Percentiles rank a stretch among this genome's conserved stretches.
These are phyloP conservation scores for Agaricus subrufescens DNA, from an alignment of 768 basidiomycete species.

Conservation along the genomic window DNA sequence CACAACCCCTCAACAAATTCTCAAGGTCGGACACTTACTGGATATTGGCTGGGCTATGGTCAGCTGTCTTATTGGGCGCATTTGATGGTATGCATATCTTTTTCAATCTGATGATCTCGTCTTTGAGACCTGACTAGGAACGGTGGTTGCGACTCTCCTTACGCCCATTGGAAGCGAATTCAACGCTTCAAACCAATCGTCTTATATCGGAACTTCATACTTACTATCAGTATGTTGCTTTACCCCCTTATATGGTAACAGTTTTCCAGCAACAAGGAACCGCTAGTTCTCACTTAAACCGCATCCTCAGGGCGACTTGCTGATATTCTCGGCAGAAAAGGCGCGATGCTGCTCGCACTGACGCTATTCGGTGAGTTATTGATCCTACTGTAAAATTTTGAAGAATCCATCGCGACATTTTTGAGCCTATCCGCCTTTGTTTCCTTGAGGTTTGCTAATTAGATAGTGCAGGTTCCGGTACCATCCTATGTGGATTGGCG, in stretches of 20 bases:
- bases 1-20: conserved; percentile 36
- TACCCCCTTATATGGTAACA: conserved; percentile 79
- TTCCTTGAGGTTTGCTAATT: conserved; percentile 9
- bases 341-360: conserved; percentile 82
- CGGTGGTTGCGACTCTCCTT: conserved; percentile 82
- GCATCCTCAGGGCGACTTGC: conserved; percentile 62
- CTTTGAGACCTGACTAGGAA: conserved; percentile 41
- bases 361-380: conserved; percentile 65
- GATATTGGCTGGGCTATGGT: conserved; percentile 79
- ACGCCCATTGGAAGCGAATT: conserved; percentile 86
- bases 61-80: conserved; percentile 78
- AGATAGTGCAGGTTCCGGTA: conserved; percentile 60
- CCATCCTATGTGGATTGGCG: conserved; percentile 81
- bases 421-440: not conserved
- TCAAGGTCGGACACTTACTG: conserved; percentile 55
- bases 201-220: conserved; percentile 88
- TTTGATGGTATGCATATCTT: conserved; percentile 61
- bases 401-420: not conserved
- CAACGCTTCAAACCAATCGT: conserved; percentile 71
- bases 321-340: conserved; percentile 81
- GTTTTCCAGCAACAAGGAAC: conserved; percentile 7
- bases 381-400: not conserved
- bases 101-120: conserved; percentile 1
- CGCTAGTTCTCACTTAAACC: conserved; percentile 13
- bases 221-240: conserved; percentile 87